Base-by-base conservation (phyloP, 352 stramenopile species). In the Phytopythium vexans region DNA sequence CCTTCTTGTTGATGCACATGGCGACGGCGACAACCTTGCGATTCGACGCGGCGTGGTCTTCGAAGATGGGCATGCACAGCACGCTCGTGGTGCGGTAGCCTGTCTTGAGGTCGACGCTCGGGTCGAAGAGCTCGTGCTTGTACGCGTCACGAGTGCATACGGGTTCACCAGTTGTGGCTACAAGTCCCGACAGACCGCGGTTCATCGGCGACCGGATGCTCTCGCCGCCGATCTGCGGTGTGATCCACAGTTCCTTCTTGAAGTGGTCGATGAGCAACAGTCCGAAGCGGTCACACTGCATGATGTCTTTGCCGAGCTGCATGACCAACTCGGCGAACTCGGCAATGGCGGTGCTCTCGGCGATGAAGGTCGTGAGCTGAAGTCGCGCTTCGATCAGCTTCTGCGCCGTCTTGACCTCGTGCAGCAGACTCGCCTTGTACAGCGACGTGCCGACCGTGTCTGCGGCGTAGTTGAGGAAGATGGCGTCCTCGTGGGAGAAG, bases 1-100 rank as follows among this genome's bases (percentile, higher is more conserved):
- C 74, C 36, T 83, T 78, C 53, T 97, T 97, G 68, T 97, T 97
- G 60, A 97, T 94, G 53, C 89, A 92, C 77, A 96, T 89, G 12
- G 78, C 76, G 38, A 86, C 76, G 1, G 78, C 78, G 11, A 89
- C 78, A 46, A 82, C 72, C 41, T 88, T 88, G 7, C 44, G 44
- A 10, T 14, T 43, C 3, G 39, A 43, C 0, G 68, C 65, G 3
- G 71, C 68, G 52, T 87, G 70, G 41, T 89, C 78, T 51, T 89
- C 78, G 52, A 87, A 82, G 11, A 95, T 67, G 5, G 82, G 81
- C 74, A 88, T 77, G 44, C 73, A 85, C 48, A 93, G 56, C 6
- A 91, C 70, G 52, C 74, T 89, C 10, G 76, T 86, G 1, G 82
- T 95, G 43, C 67, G 76, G 48, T 91, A 93, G 7, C 82, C 79